Evolutionary conservation across 805 yeast genomes (phyloP).

Genomic region (Torulaspora indica): DNA sequence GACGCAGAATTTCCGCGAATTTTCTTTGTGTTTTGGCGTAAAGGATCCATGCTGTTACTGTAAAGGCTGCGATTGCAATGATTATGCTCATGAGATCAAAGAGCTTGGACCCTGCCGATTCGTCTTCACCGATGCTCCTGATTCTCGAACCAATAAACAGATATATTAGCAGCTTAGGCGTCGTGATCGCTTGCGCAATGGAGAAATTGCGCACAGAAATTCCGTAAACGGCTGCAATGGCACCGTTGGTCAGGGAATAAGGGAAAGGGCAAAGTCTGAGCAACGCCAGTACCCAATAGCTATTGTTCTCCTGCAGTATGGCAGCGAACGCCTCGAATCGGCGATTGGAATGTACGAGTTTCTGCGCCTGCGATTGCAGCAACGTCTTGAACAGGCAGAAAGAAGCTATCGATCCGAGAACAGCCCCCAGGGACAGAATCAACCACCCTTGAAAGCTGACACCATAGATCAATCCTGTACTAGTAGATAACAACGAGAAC

Average conservation of each 20-base stretch:
- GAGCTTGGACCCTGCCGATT: conserved; percentile 47
- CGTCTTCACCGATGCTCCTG: conserved; percentile 59
- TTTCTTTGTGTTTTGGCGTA: conserved; percentile 48
- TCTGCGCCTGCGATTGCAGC: conserved; percentile 52
- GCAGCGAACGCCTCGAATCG: conserved; percentile 70
- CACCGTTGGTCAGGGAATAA: conserved; percentile 87
- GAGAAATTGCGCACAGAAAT: conserved; percentile 57
- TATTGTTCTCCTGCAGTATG: conserved; percentile 65
- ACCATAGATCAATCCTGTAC: conserved; percentile 81
- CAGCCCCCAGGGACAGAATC: conserved; percentile 60
- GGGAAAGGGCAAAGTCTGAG: conserved; percentile 89
- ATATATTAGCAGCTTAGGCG: conserved; percentile 78
- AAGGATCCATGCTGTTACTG: conserved; percentile 59
- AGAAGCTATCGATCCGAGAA: conserved; percentile 69
- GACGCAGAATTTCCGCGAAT: conserved; percentile 32
- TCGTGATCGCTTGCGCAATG: conserved; percentile 65
- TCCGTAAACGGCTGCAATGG: conserved; percentile 81
- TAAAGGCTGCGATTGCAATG: conserved; percentile 51
- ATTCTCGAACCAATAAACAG: conserved; percentile 74
- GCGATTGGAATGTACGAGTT: conserved; percentile 55
- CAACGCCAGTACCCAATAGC: conserved; percentile 61
- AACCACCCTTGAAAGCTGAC: conserved; percentile 72
- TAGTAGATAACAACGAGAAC: conserved; percentile 59
- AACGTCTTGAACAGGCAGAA: conserved; percentile 62
- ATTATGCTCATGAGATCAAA: conserved; percentile 59